Conservation (phyloP, 2,329 filamentous ascomycete genomes). For the Pseudocercospora eumusae region DNA sequence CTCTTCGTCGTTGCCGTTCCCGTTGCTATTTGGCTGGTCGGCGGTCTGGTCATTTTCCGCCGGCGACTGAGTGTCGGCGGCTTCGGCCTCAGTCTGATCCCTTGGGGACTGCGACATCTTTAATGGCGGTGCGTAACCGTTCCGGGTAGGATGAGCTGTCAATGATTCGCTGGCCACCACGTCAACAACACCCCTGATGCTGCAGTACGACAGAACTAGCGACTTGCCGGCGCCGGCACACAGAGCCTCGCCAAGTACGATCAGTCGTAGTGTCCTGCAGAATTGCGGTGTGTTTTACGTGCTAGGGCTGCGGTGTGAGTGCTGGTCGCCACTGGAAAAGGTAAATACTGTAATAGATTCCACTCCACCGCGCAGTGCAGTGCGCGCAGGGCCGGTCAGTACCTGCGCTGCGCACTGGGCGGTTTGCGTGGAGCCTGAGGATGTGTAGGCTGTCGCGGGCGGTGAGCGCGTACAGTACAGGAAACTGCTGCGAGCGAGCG, state of each 20-base stretch:
- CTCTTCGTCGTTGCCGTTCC: slow-evolving; percentile 53
- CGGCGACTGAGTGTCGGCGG: slow-evolving; percentile 68
- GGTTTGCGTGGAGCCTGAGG: slow-evolving; percentile 20
- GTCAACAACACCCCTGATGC: slow-evolving; percentile 31
- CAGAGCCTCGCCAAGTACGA: slow-evolving; percentile 18
- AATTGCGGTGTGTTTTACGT: slow-evolving; percentile 28
- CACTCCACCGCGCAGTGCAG: background rate
- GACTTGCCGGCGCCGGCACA: slow-evolving; percentile 31
- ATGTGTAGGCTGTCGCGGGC: slow-evolving; percentile 11
- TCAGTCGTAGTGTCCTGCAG: slow-evolving; percentile 27
- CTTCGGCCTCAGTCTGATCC: slow-evolving; percentile 83
- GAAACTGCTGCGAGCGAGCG: slow-evolving; percentile 6
- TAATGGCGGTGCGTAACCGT: slow-evolving; percentile 54
- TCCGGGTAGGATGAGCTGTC: slow-evolving; percentile 36
- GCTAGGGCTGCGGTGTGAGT: slow-evolving; percentile 21
- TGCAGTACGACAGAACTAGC: slow-evolving; percentile 30
- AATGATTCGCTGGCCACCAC: slow-evolving; percentile 38
- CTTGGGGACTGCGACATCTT: slow-evolving; percentile 90
- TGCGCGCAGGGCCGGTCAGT: background rate
- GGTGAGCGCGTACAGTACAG: slow-evolving; percentile 16
- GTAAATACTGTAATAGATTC: slow-evolving; percentile 12
- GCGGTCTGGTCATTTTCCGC: slow-evolving; percentile 89
- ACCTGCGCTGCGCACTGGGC: slow-evolving; percentile 4
- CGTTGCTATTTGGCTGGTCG: slow-evolving; percentile 73
- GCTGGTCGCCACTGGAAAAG: slow-evolving; percentile 17